A percentile compares a stretch with the other conserved stretches of the same genome.
Evolutionary conservation across 140 eudicot genomes (phyloP).

Genomic region (Oenanthe javanica): DNA sequence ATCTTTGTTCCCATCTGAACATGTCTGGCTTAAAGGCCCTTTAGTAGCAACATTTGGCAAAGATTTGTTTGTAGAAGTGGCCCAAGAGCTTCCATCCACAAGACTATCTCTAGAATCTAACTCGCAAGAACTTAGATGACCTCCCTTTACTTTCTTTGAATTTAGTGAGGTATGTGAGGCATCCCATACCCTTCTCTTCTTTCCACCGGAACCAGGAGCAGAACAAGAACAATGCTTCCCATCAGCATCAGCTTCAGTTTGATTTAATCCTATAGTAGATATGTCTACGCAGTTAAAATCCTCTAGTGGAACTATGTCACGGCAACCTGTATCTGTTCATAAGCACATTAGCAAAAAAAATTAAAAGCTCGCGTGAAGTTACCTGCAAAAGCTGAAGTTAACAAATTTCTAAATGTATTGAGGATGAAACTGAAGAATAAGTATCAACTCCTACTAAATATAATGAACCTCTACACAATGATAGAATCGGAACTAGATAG

Average conservation of each 20-base stretch:
- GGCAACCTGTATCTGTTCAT: constrained; percentile 25
- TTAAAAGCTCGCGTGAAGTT: background rate
- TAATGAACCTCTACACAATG: background rate
- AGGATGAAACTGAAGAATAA: background rate
- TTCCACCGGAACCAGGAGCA: constrained; percentile 33
- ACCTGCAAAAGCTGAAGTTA: no score
- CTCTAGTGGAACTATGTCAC: constrained; percentile 27
- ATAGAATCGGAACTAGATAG: background rate
- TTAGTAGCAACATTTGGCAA: constrained; percentile 18
- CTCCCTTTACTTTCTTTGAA: constrained; percentile 84
- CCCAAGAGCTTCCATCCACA: constrained; percentile 28
- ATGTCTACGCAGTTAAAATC: constrained; percentile 12
- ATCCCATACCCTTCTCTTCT: constrained; percentile 86
- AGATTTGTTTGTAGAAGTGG: constrained; percentile 12
- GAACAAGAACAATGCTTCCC: constrained; percentile 42
- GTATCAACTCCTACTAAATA: no score
- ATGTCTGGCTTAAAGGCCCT: constrained; percentile 10
- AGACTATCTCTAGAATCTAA: constrained; percentile 25
- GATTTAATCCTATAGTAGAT: constrained; percentile 17
- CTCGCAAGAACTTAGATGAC: constrained; percentile 39
- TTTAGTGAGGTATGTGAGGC: constrained; percentile 67
- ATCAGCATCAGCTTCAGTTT: constrained; percentile 22
- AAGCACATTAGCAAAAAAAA: background rate
- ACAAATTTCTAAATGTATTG: background rate
- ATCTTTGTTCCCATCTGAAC: constrained; percentile 13